Evolutionary conservation across 2,329 filamentous ascomycete species (phyloP), one percentile per base, ranked within the genome.

Genomic region (Penicillium sp.): DNA sequence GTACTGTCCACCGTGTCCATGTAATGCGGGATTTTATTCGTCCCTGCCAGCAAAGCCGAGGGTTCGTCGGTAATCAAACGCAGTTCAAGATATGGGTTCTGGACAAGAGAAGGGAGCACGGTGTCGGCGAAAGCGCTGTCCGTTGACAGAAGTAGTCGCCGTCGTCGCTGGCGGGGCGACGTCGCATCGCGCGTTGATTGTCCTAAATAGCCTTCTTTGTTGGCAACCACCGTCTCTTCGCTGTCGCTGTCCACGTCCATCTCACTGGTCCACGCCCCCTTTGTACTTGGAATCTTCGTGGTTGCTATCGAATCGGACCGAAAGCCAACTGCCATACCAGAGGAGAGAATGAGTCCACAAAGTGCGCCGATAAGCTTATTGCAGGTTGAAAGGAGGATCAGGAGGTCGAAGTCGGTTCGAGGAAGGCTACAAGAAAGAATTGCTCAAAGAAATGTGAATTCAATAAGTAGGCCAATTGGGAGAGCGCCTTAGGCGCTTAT

Each of bases 21-120:
- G 42, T 73, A 73, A 48, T 69, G 70, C 0, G 65, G 64, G 15
- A 72, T 64, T 44, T 70, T 72, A 44, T 64, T 70, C 28, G 64
- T 63, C 13, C 67, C 67, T 13, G 67, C 65, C 42, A 69, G 63
- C 24, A 70, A 55, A 4, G 68, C 69, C 10, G 64, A 66, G 9
- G 64, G 61, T 47, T 72, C 70, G 46, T 72, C 69, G 8, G 70
- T 72, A 24, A 74, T 73, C 54, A 74, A 57, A 8, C 71, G 69
- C 23, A 74, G 58, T 46, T 74, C 71, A 49, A 73, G 62, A 29
- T 66, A 61, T 15, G 70, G 62, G 28, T 71, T 70, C 42, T 66
- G 63, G 23, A 71, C 62, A 18, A 73, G 59, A 4, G 63, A 69
- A 0, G 70, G 66, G 31, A 73, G 63, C 8, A 72, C 59, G 28